Base-by-base conservation (phyloP, 2,329 filamentous ascomycete species). In the Cadophora malorum region DNA sequence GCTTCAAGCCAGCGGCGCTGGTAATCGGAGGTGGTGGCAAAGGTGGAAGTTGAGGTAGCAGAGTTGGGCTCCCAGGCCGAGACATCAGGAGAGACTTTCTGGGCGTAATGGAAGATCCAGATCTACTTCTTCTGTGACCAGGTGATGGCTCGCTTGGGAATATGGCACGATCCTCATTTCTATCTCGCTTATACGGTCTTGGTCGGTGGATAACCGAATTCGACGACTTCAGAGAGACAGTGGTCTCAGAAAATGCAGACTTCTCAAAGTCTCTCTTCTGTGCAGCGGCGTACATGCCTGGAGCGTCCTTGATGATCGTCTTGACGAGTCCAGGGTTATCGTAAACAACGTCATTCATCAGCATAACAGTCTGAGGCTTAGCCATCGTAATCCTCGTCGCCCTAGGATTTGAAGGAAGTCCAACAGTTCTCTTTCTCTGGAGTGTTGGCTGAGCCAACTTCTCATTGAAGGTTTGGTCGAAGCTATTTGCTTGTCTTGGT, bases 311-410 rank as follows among this genome's bases (percentile, higher is more conserved):
- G 45, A 87, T 81, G 67, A 87, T 85, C 28, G 79, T 81, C 63
- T 82, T 79, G 1, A 88, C 84, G 0, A 79, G 76, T 33, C 74
- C 77, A 0, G 86, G 84, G 66, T 88, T 80, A 64, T 87, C 79
- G 69, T 87, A 87, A 45, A 85, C 80, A 65, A 87, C 86, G 61
- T 84, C 81, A 67, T 86, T 88, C 61, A 88, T 76, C 64, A 86
- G 83, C 82, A 88, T 83, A 56, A 87, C 81, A 4, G 83, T 87
- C 67, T 83, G 81, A 28, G 83, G 78, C 63, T 78, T 80, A 64
- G 72, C 53, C 23, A 69, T 67, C 9, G 60, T 59, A 23, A 67
- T 64, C 58, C 68, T 71, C 19, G 71, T 67, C n/a, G 72, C 52
- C 62, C 72, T 67, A 53, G 76, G 75, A 65, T 75, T 75, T 6